Evolutionary conservation across 2,329 filamentous ascomycete species (phyloP).

Genomic region (Endothia cerciana): DNA sequence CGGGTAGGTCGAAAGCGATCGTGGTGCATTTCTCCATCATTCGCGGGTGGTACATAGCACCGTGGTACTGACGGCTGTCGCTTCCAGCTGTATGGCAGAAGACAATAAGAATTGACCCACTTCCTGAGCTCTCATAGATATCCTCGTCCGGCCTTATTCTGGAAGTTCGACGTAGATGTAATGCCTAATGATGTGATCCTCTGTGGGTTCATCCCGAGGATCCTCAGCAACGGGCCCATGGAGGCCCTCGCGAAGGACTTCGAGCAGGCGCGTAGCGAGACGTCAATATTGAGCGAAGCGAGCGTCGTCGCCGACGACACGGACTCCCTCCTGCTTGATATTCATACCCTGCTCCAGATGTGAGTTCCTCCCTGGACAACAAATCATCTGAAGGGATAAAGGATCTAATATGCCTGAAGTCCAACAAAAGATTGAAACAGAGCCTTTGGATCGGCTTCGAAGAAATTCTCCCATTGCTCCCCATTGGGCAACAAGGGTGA

Average conservation of each 20-base stretch:
- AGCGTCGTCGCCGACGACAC: slow-evolving; percentile 49
- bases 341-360: slow-evolving; percentile 36
- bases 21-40: slow-evolving; percentile 53
- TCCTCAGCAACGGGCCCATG: slow-evolving; percentile 48
- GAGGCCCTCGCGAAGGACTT: slow-evolving; percentile 51
- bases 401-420: neutral
- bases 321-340: slow-evolving; percentile 52
- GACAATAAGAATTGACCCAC: slow-evolving; percentile 49
- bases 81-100: slow-evolving; percentile 51
- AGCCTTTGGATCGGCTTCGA: neutral
- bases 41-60: slow-evolving; percentile 52
- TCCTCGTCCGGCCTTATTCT: slow-evolving; percentile 51
- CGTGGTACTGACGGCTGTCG: slow-evolving; percentile 54
- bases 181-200: slow-evolving; percentile 50
- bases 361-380: too few species aligned
- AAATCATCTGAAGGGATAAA: neutral
- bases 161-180: slow-evolving; percentile 52
- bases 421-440: slow-evolving; percentile 2
- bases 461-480: slow-evolving; percentile 9
- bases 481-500: slow-evolving; percentile 1
- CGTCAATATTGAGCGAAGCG: slow-evolving; percentile 44
- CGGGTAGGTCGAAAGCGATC: slow-evolving; percentile 54
- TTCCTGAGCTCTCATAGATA: slow-evolving; percentile 52
- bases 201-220: slow-evolving; percentile 40
- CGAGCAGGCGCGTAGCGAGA: slow-evolving; percentile 50